These are phyloP conservation scores for Sophora flavescens DNA, from an alignment of 306 rosid species.

Conservation along the genomic window DNA sequence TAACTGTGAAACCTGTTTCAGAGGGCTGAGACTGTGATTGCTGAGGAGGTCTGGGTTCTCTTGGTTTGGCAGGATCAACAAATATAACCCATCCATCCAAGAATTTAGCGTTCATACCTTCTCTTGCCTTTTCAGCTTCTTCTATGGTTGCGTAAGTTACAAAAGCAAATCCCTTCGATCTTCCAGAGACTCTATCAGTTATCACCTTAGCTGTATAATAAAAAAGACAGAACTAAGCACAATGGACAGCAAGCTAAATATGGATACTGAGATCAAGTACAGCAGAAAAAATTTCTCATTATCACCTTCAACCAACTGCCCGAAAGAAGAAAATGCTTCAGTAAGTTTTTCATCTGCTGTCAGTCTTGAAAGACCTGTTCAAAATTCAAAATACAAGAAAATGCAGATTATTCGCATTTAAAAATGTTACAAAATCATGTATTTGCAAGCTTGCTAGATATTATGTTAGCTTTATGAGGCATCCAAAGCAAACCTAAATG, in stretches of 20 bases:
- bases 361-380: conserved; percentile 83
- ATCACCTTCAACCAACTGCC: conserved; percentile 73
- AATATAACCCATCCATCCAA: conserved; percentile 98
- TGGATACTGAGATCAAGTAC: not conserved
- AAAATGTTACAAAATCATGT: conserved; percentile 12
- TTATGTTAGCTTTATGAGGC: not conserved
- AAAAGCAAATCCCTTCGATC: conserved; percentile 92
- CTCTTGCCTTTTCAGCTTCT: conserved; percentile 88
- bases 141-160: conserved; percentile 68
- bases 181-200: conserved; percentile 79
- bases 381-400: conserved; percentile 32
- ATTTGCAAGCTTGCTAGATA: not conserved
- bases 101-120: conserved; percentile 90
- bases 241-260: conserved; percentile 9
- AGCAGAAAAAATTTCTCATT: not conserved
- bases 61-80: conserved; percentile 94
- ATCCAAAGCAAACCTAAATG: not conserved
- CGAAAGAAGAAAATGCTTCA: conserved; percentile 84
- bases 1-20: conserved; percentile 70
- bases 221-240: conserved; percentile 43
- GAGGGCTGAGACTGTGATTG: conserved; percentile 67
- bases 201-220: conserved; percentile 78
- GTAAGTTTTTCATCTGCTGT: conserved; percentile 82
- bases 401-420: conserved; percentile 16
- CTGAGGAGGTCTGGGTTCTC: conserved; percentile 75